phyloP scores from a whole-genome alignment of 805 yeast genomes.

The Candida berthetii region DNA sequence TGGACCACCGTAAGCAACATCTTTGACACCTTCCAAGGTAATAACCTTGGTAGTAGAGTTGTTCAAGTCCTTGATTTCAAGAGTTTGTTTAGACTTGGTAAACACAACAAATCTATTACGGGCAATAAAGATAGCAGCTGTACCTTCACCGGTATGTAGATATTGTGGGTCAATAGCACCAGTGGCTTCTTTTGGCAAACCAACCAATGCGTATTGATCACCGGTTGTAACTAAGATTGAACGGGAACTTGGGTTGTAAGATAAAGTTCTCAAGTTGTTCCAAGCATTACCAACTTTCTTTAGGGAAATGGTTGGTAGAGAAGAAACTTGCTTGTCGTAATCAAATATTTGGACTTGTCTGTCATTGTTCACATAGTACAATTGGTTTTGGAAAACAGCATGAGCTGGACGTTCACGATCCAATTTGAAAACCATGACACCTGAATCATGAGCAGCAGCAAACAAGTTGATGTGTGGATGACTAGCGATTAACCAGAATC shows the following conservation, averaged over 20 bases:
- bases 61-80: slow-evolving; percentile 78
- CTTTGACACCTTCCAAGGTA: slow-evolving; percentile 63
- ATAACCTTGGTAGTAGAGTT: slow-evolving; percentile 80
- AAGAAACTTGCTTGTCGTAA: slow-evolving; percentile 52
- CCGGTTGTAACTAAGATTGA: slow-evolving; percentile 80
- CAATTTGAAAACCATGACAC: slow-evolving; percentile 95
- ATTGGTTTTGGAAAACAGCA: slow-evolving; percentile 60
- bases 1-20: slow-evolving; percentile 73
- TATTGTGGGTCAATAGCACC: slow-evolving; percentile 95
- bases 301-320: slow-evolving; percentile 77
- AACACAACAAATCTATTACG: slow-evolving; percentile 91
- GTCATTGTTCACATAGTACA: slow-evolving; percentile 74
- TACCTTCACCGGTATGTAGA: slow-evolving; percentile 72
- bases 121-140: slow-evolving; percentile 85
- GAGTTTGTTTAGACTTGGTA: slow-evolving; percentile 51
- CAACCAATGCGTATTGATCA: slow-evolving; percentile 65
- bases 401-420: slow-evolving; percentile 98
- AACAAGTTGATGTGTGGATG: slow-evolving; percentile 90
- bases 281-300: slow-evolving; percentile 81
- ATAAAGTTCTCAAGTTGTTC: slow-evolving; percentile 77
- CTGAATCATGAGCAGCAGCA: slow-evolving; percentile 95
- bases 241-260: slow-evolving; percentile 90
- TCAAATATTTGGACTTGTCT: slow-evolving; percentile 82
- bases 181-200: slow-evolving; percentile 78
- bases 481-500: slow-evolving; percentile 88